Base-by-base conservation (phyloP, 768 basidiomycete genomes). In the Podaxis mareebaensis region DNA sequence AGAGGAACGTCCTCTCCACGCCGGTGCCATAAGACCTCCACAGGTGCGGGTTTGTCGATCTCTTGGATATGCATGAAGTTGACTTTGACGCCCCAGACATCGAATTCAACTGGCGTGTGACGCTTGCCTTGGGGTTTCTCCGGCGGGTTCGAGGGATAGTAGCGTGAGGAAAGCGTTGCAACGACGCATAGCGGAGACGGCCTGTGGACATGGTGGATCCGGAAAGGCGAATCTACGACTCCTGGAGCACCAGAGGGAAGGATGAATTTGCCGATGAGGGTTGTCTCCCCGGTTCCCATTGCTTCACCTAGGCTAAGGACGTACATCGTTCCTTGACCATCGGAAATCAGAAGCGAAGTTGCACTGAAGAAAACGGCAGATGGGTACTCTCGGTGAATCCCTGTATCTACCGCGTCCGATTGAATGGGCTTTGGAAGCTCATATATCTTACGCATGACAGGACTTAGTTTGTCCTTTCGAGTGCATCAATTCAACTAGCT, bases 1-100 rank as follows among this genome's bases (percentile, higher is more conserved):
- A 87, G 73, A 0, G 92, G 92, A n/a, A 92, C 87, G 64, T 89
- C 85, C 58, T 82, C 77, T 3, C 91, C 91, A 44, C 84, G 81
- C 36, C 87, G 80, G 66, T 82, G 88, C 91, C 91, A 93, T n/a
- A 83, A 26, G 46, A 90, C 75, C 38, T 86, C 78, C 56, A 92
- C 69, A 5, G 77, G 67, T 3, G 72, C 72, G 4, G 76, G 67
- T 5, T 74, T 69, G 33, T 75, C 72, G 55, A 69, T 28, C 4
- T 70, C 68, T 8, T 70, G 70, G n/a, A 75, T 66, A 11, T 74
- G 69, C 33, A 82, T 78, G 4, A 87, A 71, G 8, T 77, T 71
- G 65, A 92, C 78, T 60, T 79, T 78, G 12, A 80, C 83, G 20
- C 83, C 89, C 83, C 85, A 89, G 52, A 91, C 74, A 67, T 92